phyloP scores from a whole-genome alignment of 2,329 filamentous ascomycete species.

The Alternaria tenuissima region DNA sequence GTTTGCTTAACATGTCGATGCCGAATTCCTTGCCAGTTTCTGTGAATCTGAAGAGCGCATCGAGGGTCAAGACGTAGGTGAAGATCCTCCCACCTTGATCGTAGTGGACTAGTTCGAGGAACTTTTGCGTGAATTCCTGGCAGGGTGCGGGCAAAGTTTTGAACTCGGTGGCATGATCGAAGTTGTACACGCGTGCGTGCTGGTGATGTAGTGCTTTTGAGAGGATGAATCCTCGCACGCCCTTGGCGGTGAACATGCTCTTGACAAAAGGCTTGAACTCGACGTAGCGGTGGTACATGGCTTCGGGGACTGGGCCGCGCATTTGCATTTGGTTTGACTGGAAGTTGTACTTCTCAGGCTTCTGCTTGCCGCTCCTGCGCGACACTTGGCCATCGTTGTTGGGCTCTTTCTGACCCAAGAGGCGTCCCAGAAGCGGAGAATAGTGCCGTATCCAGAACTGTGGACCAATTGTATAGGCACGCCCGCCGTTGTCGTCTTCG shows the following conservation, averaged over 20 bases:
- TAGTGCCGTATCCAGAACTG: slow-evolving; percentile 82
- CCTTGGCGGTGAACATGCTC: slow-evolving; percentile 82
- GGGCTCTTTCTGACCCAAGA: slow-evolving; percentile 71
- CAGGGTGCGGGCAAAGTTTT: slow-evolving; percentile 73
- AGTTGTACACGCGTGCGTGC: slow-evolving; percentile 89
- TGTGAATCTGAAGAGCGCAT: slow-evolving; percentile 87
- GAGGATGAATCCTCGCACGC: slow-evolving; percentile 79
- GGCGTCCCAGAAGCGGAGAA: slow-evolving; percentile 84
- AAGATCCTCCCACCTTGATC: slow-evolving; percentile 87
- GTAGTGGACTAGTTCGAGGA: slow-evolving; percentile 85
- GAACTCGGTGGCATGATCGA: slow-evolving; percentile 76
- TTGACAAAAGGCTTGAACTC: slow-evolving; percentile 92
- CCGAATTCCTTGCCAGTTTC: slow-evolving; percentile 96
- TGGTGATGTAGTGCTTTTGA: slow-evolving; percentile 90
- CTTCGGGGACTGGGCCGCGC: slow-evolving; percentile 78
- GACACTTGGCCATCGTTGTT: slow-evolving; percentile 47
- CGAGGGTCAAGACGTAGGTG: slow-evolving; percentile 90
- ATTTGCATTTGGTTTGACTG: slow-evolving; percentile 93
- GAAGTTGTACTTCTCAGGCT: slow-evolving; percentile 82
- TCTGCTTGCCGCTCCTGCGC: slow-evolving; percentile 52
- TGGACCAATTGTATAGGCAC: slow-evolving; percentile 83
- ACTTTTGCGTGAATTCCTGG: slow-evolving; percentile 75
- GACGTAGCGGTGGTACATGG: slow-evolving; percentile 89
- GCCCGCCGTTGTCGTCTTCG: slow-evolving; percentile 67
- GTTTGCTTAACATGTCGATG: slow-evolving; percentile 90